These are phyloP conservation scores for Penicillium digitatum DNA, from an alignment of 2,329 filamentous ascomycete genomes.

Conservation along the genomic window DNA sequence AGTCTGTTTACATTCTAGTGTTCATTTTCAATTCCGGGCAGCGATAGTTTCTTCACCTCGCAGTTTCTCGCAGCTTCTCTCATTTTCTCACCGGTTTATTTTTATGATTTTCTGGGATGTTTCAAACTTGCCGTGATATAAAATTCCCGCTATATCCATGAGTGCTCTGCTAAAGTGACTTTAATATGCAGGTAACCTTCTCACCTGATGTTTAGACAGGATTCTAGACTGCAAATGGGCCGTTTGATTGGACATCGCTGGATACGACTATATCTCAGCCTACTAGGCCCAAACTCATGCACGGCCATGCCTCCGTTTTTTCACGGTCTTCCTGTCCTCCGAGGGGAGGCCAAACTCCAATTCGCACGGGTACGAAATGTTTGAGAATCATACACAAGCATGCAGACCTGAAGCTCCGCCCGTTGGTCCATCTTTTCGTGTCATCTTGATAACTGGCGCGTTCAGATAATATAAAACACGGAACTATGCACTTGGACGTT, in stretches of 20 bases:
- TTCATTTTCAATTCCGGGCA: slow-evolving; percentile 1
- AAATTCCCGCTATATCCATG: neutral
- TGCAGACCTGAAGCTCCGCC: neutral
- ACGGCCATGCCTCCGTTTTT: slow-evolving; percentile 5
- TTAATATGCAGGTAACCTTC: neutral
- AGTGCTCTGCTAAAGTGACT: neutral
- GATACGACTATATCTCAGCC: neutral
- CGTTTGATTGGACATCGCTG: slow-evolving; percentile 1
- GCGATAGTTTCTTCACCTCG: slow-evolving; percentile 3
- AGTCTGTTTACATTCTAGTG: slow-evolving; percentile 3
- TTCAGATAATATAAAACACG: neutral
- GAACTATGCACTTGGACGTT: slow-evolving; percentile 3
- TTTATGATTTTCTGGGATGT: neutral
- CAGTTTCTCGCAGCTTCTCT: neutral
- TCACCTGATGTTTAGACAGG: neutral
- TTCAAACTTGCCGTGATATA: neutral
- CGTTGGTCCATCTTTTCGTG: neutral
- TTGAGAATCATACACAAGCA: neutral
- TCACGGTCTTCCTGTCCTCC: neutral
- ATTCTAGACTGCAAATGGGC: neutral
- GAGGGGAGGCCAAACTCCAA: neutral
- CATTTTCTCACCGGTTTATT: neutral
- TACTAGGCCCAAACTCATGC: slow-evolving; percentile 6
- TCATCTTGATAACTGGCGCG: neutral
- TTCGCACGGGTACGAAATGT: neutral